Conservation (phyloP, 2,329 filamentous ascomycete genomes). For the Alternaria burnsii region DNA sequence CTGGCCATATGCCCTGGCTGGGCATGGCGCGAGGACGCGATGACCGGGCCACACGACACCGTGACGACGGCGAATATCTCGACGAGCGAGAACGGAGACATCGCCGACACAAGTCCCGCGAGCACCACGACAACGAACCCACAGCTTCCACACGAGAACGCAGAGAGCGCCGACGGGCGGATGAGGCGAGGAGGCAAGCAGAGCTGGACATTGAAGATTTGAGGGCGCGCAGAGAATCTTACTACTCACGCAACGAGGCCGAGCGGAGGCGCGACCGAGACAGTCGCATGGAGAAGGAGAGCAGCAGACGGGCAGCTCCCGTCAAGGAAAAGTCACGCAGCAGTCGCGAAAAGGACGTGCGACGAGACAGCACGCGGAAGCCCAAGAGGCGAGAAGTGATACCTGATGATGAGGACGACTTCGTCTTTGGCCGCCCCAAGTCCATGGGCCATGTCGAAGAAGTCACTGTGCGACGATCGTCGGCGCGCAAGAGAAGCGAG, state of each 20-base stretch:
- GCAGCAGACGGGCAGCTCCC: conserved; percentile 33
- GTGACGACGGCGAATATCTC: conserved; percentile 38
- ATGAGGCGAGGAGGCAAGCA: conserved; percentile 38
- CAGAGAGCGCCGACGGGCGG: conserved; percentile 43
- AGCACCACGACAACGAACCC: conserved; percentile 36
- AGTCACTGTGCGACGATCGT: conserved; percentile 37
- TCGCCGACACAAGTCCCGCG: conserved; percentile 36
- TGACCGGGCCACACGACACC: conserved; percentile 43
- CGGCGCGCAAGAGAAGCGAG: conserved; percentile 41
- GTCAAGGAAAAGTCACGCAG: conserved; percentile 40
- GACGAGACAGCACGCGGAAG: conserved; percentile 39
- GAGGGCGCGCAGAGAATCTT: conserved; percentile 49
- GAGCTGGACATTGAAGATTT: conserved; percentile 54
- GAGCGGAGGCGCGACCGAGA: conserved; percentile 42
- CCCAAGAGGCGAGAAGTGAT: conserved; percentile 36
- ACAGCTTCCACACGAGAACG: conserved; percentile 40
- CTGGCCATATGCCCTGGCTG: conserved; percentile 33
- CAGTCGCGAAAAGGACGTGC: conserved; percentile 39
- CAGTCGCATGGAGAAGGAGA: conserved; percentile 44
- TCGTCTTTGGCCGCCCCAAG: conserved; percentile 43
- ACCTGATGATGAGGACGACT: conserved; percentile 39
- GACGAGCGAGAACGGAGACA: conserved; percentile 42
- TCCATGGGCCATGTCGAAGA: conserved; percentile 42
- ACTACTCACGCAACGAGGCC: conserved; percentile 46
- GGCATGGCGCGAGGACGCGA: conserved; percentile 47